Percentiles rank a stretch among this genome's conserved stretches.
Conservation (phyloP, 2,329 filamentous ascomycete genomes). For the Trichophyton verrucosum region DNA sequence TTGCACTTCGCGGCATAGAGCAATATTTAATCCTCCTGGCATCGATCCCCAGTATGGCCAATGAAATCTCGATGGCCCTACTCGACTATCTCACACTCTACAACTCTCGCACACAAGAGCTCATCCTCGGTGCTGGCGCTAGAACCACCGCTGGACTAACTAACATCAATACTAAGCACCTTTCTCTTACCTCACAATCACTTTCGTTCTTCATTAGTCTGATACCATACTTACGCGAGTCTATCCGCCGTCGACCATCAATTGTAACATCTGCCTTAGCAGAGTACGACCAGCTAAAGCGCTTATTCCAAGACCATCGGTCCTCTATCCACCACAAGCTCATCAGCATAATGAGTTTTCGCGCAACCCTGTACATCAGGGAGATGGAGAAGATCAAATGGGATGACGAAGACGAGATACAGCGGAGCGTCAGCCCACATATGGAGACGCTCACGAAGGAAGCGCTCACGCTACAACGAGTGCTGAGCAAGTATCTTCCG, state of each 20-base stretch:
- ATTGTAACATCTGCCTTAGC: slow-evolving; percentile 22
- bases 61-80: slow-evolving; percentile 33
- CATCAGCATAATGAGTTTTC: slow-evolving; percentile 39
- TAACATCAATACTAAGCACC: slow-evolving; percentile 42
- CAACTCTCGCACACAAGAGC: slow-evolving; percentile 39
- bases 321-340: slow-evolving; percentile 41
- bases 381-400: slow-evolving; percentile 51
- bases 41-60: slow-evolving; percentile 35
- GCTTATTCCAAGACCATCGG: slow-evolving; percentile 40
- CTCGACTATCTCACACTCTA: slow-evolving; percentile 41
- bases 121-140: slow-evolving; percentile 42
- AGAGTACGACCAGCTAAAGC: slow-evolving; percentile 40
- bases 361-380: slow-evolving; percentile 35
- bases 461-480: slow-evolving; percentile 62
- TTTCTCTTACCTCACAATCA: slow-evolving; percentile 39
- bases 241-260: slow-evolving; percentile 33
- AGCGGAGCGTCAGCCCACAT: slow-evolving; percentile 45
- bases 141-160: slow-evolving; percentile 38
- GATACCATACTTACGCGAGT: slow-evolving; percentile 40
- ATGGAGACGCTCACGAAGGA: slow-evolving; percentile 73
- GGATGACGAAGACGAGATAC: slow-evolving; percentile 34
- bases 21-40: slow-evolving; percentile 36
- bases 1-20: slow-evolving; percentile 35
- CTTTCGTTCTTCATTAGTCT: slow-evolving; percentile 39
- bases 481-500: slow-evolving; percentile 60